These are phyloP conservation scores for Kuraishia hungarica DNA, from an alignment of 805 yeast genomes.

Conservation along the genomic window DNA sequence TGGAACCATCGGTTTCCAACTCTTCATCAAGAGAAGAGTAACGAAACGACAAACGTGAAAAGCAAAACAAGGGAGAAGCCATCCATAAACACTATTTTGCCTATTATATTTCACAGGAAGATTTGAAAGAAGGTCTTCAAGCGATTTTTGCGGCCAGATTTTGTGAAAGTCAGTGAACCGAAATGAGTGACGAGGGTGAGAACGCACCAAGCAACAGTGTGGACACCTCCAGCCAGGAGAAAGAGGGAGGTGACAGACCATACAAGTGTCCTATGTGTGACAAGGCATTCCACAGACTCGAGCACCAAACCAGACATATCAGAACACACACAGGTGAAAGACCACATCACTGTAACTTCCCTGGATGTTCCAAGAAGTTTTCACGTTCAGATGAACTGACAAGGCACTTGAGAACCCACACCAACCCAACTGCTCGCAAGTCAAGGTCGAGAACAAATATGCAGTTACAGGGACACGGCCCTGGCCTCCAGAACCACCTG, in stretches of 20 bases:
- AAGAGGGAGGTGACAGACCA: slow-evolving; percentile 35
- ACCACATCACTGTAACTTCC: slow-evolving; percentile 78
- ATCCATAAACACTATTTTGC: too few relatives aligned
- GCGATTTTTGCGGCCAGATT: too few relatives aligned
- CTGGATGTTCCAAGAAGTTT: slow-evolving; percentile 78
- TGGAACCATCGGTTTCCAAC: not conserved
- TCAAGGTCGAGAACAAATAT: slow-evolving; percentile 11
- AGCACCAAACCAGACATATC: slow-evolving; percentile 87
- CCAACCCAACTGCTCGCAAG: slow-evolving; percentile 33
- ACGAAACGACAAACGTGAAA: not conserved
- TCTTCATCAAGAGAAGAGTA: not conserved
- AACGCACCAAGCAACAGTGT: not conserved
- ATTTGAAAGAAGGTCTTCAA: not conserved
- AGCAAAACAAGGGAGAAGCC: too few relatives aligned
- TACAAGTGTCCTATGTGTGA: slow-evolving; percentile 80
- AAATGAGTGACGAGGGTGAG: not conserved
- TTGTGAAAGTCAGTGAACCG: not conserved
- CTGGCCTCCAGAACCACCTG: slow-evolving; percentile 6
- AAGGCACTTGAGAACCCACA: slow-evolving; percentile 76
- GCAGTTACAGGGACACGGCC: slow-evolving; percentile 7
- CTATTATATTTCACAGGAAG: not conserved
- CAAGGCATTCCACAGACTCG: slow-evolving; percentile 80
- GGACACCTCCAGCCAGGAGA: not conserved
- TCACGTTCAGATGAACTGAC: slow-evolving; percentile 81
- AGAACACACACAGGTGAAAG: slow-evolving; percentile 92